Percentiles rank a stretch among this genome's conserved stretches.
phyloP scores from a whole-genome alignment of 106 monocot species.

The Dioscorea zingiberensis region DNA sequence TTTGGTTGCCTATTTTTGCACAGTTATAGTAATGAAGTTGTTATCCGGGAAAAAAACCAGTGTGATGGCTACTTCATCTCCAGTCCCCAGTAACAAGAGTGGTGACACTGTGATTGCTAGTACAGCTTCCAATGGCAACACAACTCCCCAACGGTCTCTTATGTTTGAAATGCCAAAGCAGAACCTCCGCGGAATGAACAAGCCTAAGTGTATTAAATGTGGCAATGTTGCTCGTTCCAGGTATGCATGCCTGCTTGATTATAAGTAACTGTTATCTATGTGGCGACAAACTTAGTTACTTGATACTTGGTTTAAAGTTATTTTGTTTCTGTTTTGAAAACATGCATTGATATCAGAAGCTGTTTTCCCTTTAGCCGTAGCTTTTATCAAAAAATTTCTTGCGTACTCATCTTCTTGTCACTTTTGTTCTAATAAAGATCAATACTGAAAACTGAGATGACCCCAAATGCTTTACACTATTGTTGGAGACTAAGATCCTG shows the following conservation, averaged over 20 bases:
- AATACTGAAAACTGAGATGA: no score
- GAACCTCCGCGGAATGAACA: constrained; percentile 55
- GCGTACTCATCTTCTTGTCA: no score
- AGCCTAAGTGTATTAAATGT: constrained; percentile 67
- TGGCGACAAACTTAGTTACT: neutral
- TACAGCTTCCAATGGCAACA: constrained; percentile 22
- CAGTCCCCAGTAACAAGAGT: constrained; percentile 15
- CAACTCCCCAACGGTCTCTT: constrained; percentile 12
- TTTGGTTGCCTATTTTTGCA: no score
- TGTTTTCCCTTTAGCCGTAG: no score
- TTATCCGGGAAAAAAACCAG: neutral
- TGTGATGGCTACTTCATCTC: constrained; percentile 29
- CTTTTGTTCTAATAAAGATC: no score
- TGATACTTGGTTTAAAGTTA: no score
- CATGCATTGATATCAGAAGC: no score
- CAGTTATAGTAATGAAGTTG: no score
- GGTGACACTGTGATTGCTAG: constrained; percentile 9
- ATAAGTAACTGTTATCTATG: neutral
- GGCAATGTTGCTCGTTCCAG: constrained; percentile 75
- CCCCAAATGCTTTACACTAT: no score
- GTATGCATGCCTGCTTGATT: constrained; percentile 11
- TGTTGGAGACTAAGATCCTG: no score
- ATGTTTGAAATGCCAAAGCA: constrained; percentile 36
- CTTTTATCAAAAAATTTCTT: no score
- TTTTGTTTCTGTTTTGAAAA: no score